phyloP scores from a whole-genome alignment of 2,329 filamentous ascomycete species.

The Trematosphaeria pertusa region DNA sequence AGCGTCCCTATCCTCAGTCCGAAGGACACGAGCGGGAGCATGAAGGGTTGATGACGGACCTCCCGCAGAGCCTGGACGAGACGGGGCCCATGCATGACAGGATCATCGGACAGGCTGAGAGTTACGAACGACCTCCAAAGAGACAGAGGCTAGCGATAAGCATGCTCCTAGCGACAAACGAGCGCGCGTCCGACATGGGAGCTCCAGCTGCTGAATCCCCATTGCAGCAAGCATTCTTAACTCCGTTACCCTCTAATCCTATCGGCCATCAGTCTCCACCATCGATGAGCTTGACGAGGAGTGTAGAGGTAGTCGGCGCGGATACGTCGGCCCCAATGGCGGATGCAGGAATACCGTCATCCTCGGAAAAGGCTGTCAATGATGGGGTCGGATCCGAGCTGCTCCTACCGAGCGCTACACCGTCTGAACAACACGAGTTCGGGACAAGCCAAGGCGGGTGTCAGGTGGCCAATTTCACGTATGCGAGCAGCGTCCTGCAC shows the following conservation, averaged over 20 bases:
- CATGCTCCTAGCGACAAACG: not conserved
- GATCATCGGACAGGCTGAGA: constrained; percentile 1
- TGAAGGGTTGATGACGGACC: not conserved
- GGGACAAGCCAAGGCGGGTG: constrained; percentile 1
- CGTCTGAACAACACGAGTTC: not conserved
- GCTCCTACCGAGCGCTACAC: not conserved
- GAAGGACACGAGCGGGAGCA: not conserved
- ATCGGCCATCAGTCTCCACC: not conserved
- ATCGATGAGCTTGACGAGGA: not conserved
- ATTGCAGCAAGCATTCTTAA: constrained; percentile 1
- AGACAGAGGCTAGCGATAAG: constrained; percentile 1
- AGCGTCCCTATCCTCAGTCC: not conserved
- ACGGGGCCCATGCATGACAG: not conserved
- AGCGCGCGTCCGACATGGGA: too few relatives aligned
- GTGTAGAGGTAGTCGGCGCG: not conserved
- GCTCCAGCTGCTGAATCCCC: not conserved
- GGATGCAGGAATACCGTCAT: not conserved
- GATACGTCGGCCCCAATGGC: not conserved
- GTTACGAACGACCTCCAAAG: constrained; percentile 1
- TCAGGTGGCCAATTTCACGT: constrained; percentile 2
- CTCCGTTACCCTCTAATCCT: not conserved
- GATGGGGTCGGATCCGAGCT: not conserved
- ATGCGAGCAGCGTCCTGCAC: not conserved
- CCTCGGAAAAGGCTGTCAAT: not conserved
- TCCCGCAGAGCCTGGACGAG: not conserved